Conservation (phyloP, 352 stramenopile genomes). For the Phytopythium sindhum region DNA sequence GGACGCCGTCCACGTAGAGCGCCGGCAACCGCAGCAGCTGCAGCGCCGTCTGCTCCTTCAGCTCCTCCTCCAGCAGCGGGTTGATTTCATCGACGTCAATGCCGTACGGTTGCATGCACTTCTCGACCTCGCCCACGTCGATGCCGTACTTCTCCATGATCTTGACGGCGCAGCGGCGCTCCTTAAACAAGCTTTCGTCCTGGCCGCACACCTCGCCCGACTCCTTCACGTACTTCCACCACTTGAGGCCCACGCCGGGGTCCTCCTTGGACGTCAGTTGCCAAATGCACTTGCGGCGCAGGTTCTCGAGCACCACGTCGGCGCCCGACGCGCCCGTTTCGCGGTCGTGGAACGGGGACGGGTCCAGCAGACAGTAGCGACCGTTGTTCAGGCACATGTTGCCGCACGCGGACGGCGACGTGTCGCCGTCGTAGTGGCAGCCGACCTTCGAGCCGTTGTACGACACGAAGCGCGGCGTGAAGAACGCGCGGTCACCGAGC, state of each 20-base stretch:
- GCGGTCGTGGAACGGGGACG: conserved; percentile 93
- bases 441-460: conserved; percentile 94
- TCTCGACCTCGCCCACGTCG: conserved; percentile 81
- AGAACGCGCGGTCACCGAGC: conserved; percentile 91
- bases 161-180: conserved; percentile 86
- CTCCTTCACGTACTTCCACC: conserved; percentile 95
- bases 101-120: conserved; percentile 93
- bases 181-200: conserved; percentile 82
- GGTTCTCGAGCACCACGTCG: conserved; percentile 93
- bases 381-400: conserved; percentile 98
- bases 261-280: conserved; percentile 74
- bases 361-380: conserved; percentile 95
- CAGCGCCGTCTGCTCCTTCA: conserved; percentile 86
- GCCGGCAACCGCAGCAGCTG: conserved; percentile 92
- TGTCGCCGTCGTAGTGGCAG: conserved; percentile 78
- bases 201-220: conserved; percentile 87
- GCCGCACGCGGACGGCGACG: conserved; percentile 80
- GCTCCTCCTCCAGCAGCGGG: conserved; percentile 86
- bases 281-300: conserved; percentile 96
- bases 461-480: conserved; percentile 96
- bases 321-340: conserved; percentile 90
- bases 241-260: conserved; percentile 85
- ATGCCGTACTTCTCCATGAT: conserved; percentile 89
- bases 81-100: conserved; percentile 87
- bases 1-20: conserved; percentile 94